Evolutionary conservation across 2,329 filamentous ascomycete species (phyloP), one percentile per base, ranked within the genome.

Genomic region (Tympanopsis confertula): DNA sequence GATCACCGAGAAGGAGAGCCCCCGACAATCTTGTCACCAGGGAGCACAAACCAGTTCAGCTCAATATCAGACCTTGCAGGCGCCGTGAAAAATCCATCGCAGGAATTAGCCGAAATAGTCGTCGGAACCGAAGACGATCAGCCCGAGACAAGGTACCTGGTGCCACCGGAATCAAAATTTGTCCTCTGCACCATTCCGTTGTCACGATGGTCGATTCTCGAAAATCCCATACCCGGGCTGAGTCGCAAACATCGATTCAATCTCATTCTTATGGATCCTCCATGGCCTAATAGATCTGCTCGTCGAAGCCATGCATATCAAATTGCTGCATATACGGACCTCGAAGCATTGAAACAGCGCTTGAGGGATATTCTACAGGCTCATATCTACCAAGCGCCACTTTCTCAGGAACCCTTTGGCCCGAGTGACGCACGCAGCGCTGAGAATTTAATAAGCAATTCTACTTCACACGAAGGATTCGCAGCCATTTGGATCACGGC

Each of bases 281-380:
- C 76, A 1, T 81, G 75, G 76, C 65, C 72, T 15, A 80, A 78
- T 45, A 59, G 66, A 18, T 78, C 74, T 10, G 75, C 70, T 17
- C 65, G 65, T 35, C 63, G 71, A 22, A 68, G 66, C 26, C 50
- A 53, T 15, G 58, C 67, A 44, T 71, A 76, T 52, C 49, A 57
- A 45, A 54, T 53, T 52, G 32, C 48, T 44, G 19, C 60, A 47
- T 12, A 39, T 30, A 35, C 48, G 7, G 44, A 45, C 5, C 35
- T 45, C 7, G 48, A 51, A 42, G 45, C 48, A 10, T 15, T 33
- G 7, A 12, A 10, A 10, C 10, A 10, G 30, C 7, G 7, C 15
- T 12, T 33, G 7, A 7, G 30, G 7, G 30, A 33, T 33, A 33
- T 33, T 33, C 30, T 33, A 17, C 12, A 7, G 30, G 17, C 15